A percentile compares a stretch with the other conserved stretches of the same genome.
These are phyloP conservation scores for Yamadazyma buinensis DNA, from an alignment of 1,139 yeast genomes.

Conservation along the genomic window DNA sequence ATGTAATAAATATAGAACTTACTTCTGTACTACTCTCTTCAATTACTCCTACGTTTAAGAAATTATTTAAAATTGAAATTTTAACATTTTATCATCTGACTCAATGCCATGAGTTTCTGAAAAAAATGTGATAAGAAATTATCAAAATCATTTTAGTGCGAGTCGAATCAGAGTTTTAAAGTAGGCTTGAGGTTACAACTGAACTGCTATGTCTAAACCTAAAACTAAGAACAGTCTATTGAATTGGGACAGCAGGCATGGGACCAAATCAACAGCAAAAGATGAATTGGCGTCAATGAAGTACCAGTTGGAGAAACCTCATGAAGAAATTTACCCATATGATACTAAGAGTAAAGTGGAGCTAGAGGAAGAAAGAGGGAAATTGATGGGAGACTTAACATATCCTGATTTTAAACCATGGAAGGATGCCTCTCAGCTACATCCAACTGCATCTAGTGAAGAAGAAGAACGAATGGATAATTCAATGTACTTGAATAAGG, in stretches of 20 bases:
- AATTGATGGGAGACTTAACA: slow-evolving; percentile 14
- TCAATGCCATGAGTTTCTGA: no score
- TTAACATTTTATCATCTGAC: no score
- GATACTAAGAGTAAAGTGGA: slow-evolving; percentile 14
- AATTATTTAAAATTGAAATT: no score
- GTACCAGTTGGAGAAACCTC: slow-evolving; percentile 36
- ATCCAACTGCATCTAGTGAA: slow-evolving; percentile 21
- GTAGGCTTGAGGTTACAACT: no score
- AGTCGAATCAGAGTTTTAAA: no score
- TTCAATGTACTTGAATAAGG: slow-evolving; percentile 36
- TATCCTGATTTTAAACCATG: slow-evolving; percentile 83
- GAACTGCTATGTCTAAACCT: slow-evolving; percentile 31
- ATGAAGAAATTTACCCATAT: slow-evolving; percentile 33
- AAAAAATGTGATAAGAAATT: no score
- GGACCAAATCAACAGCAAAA: slow-evolving; percentile 10
- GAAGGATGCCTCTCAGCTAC: slow-evolving; percentile 58
- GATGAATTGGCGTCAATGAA: slow-evolving; percentile 37
- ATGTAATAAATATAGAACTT: no score
- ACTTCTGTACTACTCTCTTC: no score
- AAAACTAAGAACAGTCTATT: slow-evolving; percentile 34
- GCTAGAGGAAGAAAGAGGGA: slow-evolving; percentile 6
- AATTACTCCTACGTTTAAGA: no score
- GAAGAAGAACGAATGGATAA: slow-evolving; percentile 29
- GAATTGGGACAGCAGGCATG: slow-evolving; percentile 1
- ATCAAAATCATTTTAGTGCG: no score